Percentiles rank a stretch among this genome's conserved stretches.
These are phyloP conservation scores for Beauveria brongniartii DNA, from an alignment of 2,329 filamentous ascomycete genomes.

Conservation along the genomic window DNA sequence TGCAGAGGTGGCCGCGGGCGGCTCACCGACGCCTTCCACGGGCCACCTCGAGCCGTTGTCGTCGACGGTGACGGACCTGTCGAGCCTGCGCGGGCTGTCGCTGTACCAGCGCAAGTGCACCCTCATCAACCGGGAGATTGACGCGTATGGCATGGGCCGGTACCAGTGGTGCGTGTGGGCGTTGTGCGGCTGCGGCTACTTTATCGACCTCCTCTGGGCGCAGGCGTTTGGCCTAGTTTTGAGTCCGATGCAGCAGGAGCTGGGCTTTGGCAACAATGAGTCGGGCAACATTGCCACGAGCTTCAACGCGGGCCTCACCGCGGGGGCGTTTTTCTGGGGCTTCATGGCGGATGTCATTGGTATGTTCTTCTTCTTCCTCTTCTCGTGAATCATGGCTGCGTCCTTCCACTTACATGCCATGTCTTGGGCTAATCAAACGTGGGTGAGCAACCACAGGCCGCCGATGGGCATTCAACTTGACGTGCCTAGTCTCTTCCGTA, in stretches of 20 bases:
- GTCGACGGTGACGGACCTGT: not conserved
- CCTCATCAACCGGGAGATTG: constrained; percentile 36
- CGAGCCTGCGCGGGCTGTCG: constrained; percentile 19
- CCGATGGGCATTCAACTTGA: constrained; percentile 50
- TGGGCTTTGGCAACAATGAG: constrained; percentile 36
- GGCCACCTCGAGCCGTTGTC: not conserved
- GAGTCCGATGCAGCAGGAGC: constrained; percentile 46
- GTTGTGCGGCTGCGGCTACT: constrained; percentile 46
- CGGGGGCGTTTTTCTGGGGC: constrained; percentile 48
- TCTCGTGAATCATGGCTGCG: too few species aligned
- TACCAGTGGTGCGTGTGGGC: constrained; percentile 47
- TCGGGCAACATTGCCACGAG: constrained; percentile 43
- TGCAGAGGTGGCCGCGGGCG: not conserved
- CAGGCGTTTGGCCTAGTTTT: constrained; percentile 49
- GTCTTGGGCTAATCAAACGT: not conserved
- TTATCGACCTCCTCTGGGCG: constrained; percentile 49
- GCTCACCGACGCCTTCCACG: not conserved
- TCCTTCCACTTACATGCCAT: too few species aligned
- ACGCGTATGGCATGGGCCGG: constrained; percentile 42
- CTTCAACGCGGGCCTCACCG: constrained; percentile 46
- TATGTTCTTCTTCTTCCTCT: constrained; percentile 10
- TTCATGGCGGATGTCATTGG: constrained; percentile 43
- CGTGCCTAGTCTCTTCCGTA: constrained; percentile 43
- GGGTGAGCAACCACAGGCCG: constrained; percentile 25
- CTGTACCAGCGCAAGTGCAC: constrained; percentile 29